phyloP scores from a whole-genome alignment of 176 grass and related monocot species.

The Carex kokanica region DNA sequence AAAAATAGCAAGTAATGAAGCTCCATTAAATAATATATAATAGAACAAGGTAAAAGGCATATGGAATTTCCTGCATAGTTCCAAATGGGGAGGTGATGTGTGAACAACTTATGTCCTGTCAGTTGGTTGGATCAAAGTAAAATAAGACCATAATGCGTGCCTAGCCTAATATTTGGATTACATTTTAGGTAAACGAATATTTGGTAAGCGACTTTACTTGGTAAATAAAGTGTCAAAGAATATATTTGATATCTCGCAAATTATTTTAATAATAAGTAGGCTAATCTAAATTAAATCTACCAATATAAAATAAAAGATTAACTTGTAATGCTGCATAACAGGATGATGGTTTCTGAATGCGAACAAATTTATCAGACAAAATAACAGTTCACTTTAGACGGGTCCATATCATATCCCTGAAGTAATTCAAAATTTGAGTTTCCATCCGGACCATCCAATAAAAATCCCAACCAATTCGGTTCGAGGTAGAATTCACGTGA shows the following conservation, averaged over 20 bases:
- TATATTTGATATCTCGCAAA: neutral
- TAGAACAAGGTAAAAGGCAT: neutral
- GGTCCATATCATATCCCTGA: too few species aligned
- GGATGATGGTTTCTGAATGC: too few species aligned
- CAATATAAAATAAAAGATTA: neutral
- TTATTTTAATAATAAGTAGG: neutral
- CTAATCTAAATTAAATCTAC: neutral
- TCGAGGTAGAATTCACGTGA: too few species aligned
- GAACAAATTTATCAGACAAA: too few species aligned
- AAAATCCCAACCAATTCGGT: too few species aligned
- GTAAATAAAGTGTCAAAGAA: neutral
- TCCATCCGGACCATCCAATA: too few species aligned
- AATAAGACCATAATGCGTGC: neutral
- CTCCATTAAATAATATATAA: too few species aligned
- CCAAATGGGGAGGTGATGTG: neutral
- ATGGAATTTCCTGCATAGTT: neutral
- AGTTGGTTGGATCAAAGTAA: neutral
- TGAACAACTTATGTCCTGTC: constrained; percentile 1
- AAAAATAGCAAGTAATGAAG: too few species aligned
- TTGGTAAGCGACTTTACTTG: neutral
- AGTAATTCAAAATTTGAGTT: too few species aligned
- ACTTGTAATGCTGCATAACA: neutral
- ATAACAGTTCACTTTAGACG: too few species aligned
- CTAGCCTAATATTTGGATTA: neutral
- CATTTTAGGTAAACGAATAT: neutral